These are phyloP conservation scores for Chrysopogon serrulatus DNA, from an alignment of 176 grass and related monocot species.

Conservation along the genomic window DNA sequence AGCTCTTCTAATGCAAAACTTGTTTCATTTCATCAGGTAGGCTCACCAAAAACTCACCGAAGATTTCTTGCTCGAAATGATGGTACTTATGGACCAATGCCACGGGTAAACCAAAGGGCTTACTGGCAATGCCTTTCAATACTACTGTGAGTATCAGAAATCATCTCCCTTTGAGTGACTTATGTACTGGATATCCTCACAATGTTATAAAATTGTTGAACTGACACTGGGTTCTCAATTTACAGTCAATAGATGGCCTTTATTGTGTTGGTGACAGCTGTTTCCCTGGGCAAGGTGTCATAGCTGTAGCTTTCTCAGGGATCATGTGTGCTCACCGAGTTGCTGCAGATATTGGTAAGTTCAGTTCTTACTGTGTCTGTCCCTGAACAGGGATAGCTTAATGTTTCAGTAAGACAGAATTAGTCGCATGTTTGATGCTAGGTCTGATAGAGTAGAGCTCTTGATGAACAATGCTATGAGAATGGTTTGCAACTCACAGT, in stretches of 20 bases:
- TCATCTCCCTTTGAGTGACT: background rate
- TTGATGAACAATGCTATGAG: background rate
- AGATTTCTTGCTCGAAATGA: slow-evolving; percentile 89
- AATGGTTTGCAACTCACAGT: background rate
- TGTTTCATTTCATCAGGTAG: slow-evolving; percentile 52
- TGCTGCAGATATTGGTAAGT: slow-evolving; percentile 89
- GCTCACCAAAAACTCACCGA: slow-evolving; percentile 88
- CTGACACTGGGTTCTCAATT: slow-evolving; percentile 12
- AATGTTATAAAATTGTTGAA: background rate
- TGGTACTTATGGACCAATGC: slow-evolving; percentile 95
- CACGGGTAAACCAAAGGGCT: slow-evolving; percentile 79
- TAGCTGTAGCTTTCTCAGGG: slow-evolving; percentile 94
- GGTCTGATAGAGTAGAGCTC: background rate
- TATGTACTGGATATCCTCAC: background rate
- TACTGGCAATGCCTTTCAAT: slow-evolving; percentile 95
- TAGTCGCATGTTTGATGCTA: background rate
- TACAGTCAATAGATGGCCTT: slow-evolving; percentile 87
- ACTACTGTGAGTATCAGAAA: slow-evolving; percentile 68
- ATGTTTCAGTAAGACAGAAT: background rate
- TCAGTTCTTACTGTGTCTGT: background rate
- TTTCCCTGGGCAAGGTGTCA: slow-evolving; percentile 96
- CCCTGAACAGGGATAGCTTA: background rate
- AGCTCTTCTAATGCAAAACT: background rate
- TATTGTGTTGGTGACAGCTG: slow-evolving; percentile 96
- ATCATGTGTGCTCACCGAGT: slow-evolving; percentile 97